Evolutionary conservation across 2,329 filamentous ascomycete genomes (phyloP), one percentile per base, ranked within the genome.

Genomic region (Neonectria faginata): DNA sequence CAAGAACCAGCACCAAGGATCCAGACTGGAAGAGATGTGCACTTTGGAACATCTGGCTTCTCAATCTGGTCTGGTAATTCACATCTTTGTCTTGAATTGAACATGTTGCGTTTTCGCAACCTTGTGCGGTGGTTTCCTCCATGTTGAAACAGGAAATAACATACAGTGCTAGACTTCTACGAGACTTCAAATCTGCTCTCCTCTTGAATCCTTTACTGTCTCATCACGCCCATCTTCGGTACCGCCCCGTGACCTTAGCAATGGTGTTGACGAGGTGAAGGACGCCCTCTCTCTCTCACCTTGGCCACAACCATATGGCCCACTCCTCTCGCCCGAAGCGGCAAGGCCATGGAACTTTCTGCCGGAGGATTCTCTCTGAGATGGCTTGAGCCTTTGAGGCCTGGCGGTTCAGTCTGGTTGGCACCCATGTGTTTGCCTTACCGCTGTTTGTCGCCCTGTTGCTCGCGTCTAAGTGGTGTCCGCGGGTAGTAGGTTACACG

Each of bases 321-420:
- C 61, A 64, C 61, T 47, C 47, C 50, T 47, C 54, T 14, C 12
- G 16, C 61, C 51, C 44, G 18, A 55, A 64, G 33, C 11, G 60
- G 60, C 50, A 63, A 63, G 54, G 50, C 42, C 60, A 59, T 25
- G 44, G 55, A 64, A 59, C 27, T 16, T 59, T 58, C 56, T 51
- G 14, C 50, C 39, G 18, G 42, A 11, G 41, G 36, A 29, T 51
- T 45, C 10, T 14, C 25, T 44, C n/a, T 33, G 48, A 11, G n/a
- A 51, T 27, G 7, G 31, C 22, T 25, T 29, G 39, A 29, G 53
- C 31, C 31, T 47, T 53, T 29, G 41, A 31, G 10, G 33, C 52
- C 45, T 31, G 51, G 25, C 42, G 22, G 53, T 22, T 18, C n/a
- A 42, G n/a, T 39, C 36, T 39, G 14, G 18, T 45, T 22, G 50